Conservation (phyloP, 306 rosid species). For the Pyrus communis region DNA sequence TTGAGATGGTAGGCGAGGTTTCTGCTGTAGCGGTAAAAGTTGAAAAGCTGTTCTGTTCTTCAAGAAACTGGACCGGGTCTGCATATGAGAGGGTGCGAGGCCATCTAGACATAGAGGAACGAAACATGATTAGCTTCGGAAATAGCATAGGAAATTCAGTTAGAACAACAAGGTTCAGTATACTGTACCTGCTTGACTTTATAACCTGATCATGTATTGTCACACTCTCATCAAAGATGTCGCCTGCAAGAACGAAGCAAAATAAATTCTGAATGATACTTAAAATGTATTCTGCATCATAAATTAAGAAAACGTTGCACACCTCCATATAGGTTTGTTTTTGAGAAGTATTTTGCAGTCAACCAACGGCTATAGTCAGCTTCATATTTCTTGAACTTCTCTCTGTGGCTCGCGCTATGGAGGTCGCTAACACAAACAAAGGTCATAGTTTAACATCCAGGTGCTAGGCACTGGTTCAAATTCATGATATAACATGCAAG, state of each 20-base stretch:
- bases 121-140: slow-evolving; percentile 2
- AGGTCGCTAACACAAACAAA: slow-evolving; percentile 26
- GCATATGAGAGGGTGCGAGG: slow-evolving; percentile 46
- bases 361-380: slow-evolving; percentile 38
- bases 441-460: neutral
- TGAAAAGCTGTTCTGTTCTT: slow-evolving; percentile 30
- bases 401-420: slow-evolving; percentile 13
- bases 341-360: slow-evolving; percentile 46
- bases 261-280: neutral
- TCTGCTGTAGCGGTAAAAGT: slow-evolving; percentile 5
- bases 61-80: slow-evolving; percentile 39
- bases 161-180: neutral
- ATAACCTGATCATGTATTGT: slow-evolving; percentile 28
- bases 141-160: neutral
- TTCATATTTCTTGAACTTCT: slow-evolving; percentile 48
- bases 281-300: neutral
- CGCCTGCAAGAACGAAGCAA: slow-evolving; percentile 21
- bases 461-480: neutral
- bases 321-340: slow-evolving; percentile 47
- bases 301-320: neutral
- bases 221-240: slow-evolving; percentile 29
- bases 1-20: slow-evolving; percentile 14
- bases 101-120: slow-evolving; percentile 27
- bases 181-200: slow-evolving; percentile 44
- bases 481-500: neutral